These are phyloP conservation scores for Ganoderma lucidum DNA, from an alignment of 1,284 basidiomycete species.

Conservation along the genomic window DNA sequence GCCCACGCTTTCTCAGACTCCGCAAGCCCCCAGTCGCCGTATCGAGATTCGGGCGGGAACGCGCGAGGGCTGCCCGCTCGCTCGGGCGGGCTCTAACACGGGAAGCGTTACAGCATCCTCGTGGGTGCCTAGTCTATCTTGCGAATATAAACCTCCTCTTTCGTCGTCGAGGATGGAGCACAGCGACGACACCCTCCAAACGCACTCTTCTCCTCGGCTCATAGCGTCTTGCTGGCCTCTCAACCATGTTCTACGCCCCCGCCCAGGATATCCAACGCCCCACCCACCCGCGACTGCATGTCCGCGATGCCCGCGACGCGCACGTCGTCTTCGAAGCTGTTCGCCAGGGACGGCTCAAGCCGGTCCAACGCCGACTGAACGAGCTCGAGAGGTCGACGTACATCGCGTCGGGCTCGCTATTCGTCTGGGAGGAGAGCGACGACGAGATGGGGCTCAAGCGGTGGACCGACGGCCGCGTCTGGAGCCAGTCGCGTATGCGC, in stretches of 20 bases:
- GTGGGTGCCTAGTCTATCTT: conserved; percentile 35
- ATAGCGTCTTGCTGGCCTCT: conserved; percentile 18
- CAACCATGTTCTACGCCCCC: conserved; percentile 48
- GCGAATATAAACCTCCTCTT: conserved; percentile 36
- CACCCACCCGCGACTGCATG: conserved; percentile 67
- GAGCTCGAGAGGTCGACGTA: conserved; percentile 62
- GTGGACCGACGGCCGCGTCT: conserved; percentile 72
- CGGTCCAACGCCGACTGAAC: conserved; percentile 61
- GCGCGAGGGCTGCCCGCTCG: conserved; percentile 27
- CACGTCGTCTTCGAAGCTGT: conserved; percentile 68
- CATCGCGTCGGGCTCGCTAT: conserved; percentile 67
- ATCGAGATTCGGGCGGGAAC: conserved; percentile 37
- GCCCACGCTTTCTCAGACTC: conserved; percentile 33
- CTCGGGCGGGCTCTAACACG: conserved; percentile 33
- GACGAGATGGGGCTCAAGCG: conserved; percentile 67
- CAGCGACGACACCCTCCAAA: conserved; percentile 25
- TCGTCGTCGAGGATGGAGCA: conserved; percentile 26
- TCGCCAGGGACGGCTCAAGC: conserved; percentile 57
- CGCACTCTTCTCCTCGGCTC: conserved; percentile 25
- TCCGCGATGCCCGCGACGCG: conserved; percentile 69
- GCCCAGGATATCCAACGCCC: conserved; percentile 60
- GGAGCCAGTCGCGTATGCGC: conserved; percentile 72
- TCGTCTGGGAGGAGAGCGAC: conserved; percentile 73
- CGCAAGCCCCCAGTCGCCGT: conserved; percentile 25
- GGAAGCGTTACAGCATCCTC: conserved; percentile 38